Evolutionary conservation across 768 basidiomycete species (phyloP).

Genomic region (Gloeopeniophorella convolvens): DNA sequence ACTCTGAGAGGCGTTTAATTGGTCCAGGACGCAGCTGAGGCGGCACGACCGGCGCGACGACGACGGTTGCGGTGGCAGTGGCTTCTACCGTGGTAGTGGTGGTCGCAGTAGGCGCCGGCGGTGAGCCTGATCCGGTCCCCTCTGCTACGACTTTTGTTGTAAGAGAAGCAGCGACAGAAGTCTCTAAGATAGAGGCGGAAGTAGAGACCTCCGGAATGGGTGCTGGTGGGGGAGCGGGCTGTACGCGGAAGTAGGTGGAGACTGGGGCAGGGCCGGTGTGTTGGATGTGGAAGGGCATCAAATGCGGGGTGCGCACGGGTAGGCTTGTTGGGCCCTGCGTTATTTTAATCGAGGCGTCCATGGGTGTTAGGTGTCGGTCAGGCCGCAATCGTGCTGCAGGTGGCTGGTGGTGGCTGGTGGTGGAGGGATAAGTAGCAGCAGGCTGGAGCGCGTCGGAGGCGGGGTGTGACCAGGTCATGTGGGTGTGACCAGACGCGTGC

Average conservation of each 20-base stretch:
- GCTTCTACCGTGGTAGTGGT: not conserved
- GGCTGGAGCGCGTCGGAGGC: too few species aligned
- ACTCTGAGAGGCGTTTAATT: constrained; percentile 5
- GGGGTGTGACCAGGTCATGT: too few species aligned
- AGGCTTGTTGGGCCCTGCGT: not conserved
- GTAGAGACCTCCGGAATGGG: not conserved
- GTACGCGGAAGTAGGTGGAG: constrained; percentile 64
- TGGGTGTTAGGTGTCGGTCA: not conserved
- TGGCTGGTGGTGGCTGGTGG: too few species aligned
- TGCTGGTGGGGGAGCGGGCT: constrained; percentile 27
- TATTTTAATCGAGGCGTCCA: constrained; percentile 6
- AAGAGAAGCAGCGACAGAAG: not conserved
- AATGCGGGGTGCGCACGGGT: constrained; percentile 36
- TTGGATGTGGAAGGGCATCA: constrained; percentile 80
- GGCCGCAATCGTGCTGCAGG: too few species aligned
- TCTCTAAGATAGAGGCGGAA: not conserved
- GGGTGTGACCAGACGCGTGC: too few species aligned
- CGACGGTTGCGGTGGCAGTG: not conserved
- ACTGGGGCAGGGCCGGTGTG: constrained; percentile 68
- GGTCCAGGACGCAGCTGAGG: not conserved
- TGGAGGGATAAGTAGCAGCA: too few species aligned
- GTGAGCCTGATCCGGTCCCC: not conserved
- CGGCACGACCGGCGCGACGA: not conserved
- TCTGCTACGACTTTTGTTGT: not conserved
- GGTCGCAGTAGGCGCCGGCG: not conserved